Percentiles rank a stretch among this genome's conserved stretches.
phyloP scores from a whole-genome alignment of 2,329 filamentous ascomycete species.

The Calonectria pteridis region DNA sequence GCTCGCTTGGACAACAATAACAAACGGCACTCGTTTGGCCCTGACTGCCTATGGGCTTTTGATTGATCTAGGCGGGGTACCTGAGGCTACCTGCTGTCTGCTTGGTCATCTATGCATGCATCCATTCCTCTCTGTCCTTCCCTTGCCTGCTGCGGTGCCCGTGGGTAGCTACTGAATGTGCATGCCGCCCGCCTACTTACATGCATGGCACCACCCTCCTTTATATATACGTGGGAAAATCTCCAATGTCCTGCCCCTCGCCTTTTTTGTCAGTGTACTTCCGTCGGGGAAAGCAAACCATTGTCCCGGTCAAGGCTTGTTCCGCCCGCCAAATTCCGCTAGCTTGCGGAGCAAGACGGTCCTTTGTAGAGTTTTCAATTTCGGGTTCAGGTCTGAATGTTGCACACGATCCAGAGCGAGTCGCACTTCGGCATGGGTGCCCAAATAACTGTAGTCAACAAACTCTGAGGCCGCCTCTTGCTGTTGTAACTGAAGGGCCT shows the following conservation, averaged over 20 bases:
- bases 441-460: conserved; percentile 36
- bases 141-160: conserved; percentile 1
- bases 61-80: neutral
- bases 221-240: conserved; percentile 26
- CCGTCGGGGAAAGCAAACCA: conserved; percentile 24
- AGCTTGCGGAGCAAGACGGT: conserved; percentile 38
- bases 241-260: conserved; percentile 3
- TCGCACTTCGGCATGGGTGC: conserved; percentile 72
- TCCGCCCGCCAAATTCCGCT: conserved; percentile 27
- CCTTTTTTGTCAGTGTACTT: conserved; percentile 19
- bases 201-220: conserved; percentile 22
- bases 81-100: neutral
- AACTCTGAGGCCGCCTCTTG: neutral
- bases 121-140: conserved; percentile 20
- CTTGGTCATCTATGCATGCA: conserved; percentile 5
- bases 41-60: neutral
- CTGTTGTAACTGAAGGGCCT: neutral
- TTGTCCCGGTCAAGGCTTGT: conserved; percentile 11
- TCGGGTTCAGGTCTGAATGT: conserved; percentile 37
- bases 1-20: neutral
- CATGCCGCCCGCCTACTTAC: conserved; percentile 21
- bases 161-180: conserved; percentile 18
- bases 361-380: conserved; percentile 37
- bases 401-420: conserved; percentile 74
- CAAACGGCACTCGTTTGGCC: neutral